Base-by-base conservation (phyloP, 179 eudicot genomes). In the Drosera spatulata region DNA sequence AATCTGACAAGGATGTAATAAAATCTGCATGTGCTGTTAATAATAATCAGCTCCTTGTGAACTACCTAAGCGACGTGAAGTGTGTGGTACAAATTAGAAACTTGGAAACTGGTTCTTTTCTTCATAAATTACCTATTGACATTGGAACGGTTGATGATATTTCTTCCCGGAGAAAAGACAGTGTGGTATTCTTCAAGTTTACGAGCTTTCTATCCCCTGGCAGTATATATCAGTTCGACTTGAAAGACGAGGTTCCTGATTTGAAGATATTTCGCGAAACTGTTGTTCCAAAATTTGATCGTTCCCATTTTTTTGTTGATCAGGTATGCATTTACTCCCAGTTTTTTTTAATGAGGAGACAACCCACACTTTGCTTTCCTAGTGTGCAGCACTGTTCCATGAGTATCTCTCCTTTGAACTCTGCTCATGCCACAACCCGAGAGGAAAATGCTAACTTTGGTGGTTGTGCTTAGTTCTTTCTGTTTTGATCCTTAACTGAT, bases 131-230 rank as follows among this genome's bases (percentile, higher is more conserved):
- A 66, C 95, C 95, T 55, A 79, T 93, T 56, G 96, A 89, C 53
- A 93, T 93, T 67, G 99, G 99, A 50, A 64, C 90, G 2, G 95
- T 89, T 59, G 77, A 76, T 64, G 88, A 63, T 58, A 73, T 93
- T 75, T 84, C 90, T 76, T 80, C 77, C 14, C 70, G 79, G 56
- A 78, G 99, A 3, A 72, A 89, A 70, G 90, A 93, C 64, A 80
- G 69, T 43, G 64, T 59, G 10, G 50, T 85, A 44, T 93, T 93
- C 71, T 68, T 89, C 61, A 76, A 74, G 58, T 93, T 86, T 74
- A 78, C 86, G 41, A 86, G 95, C 88, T 93, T 93, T 73, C 81
- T 93, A 15, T 70, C 94, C 54, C 96, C 99, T 3, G 86, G 95
- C 14, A 81, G 85, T 44, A 84, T 89, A 59, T 93, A 86, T 55